Evolutionary conservation across 1,139 yeast genomes (phyloP), one percentile per base, ranked within the genome.

Genomic region (Saccharomyces pastorianus): DNA sequence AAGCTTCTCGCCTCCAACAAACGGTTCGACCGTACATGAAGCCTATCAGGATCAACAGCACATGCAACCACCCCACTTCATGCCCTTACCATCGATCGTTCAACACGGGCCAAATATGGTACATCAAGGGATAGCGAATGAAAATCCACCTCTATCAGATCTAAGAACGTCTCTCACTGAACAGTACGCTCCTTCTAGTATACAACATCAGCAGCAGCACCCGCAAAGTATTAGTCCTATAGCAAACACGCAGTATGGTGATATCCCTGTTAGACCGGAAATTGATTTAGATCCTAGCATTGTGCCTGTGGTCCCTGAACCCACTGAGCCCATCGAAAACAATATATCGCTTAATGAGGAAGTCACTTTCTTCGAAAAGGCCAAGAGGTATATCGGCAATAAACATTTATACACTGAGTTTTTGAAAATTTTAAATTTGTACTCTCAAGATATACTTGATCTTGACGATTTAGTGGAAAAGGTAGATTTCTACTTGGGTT

Each of bases 321-420:
- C 96, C 2, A 80, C 86, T 23, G 86, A 86, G 46, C 88, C 91
- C 38, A 76, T 82, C 29, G 79, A 80, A 49, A 78, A 81, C 59
- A 78, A 79, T 28, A 78, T 88, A 1, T 81, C 84, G 32, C 73
- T 88, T 57, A 79, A 82, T 60, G 97, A 91, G 64, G 99, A 93
- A 70, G 82, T 95, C 41, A 78, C 84, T 5, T 93, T 91, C 69
- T 93, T 93, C 66, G 99, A 93, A 68, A 87, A 85, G 68, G 96
- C 88, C 26, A 93, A 93, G 72, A 89, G 88, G 68, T 85, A 85
- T 3, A 84, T 93, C 67, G 95, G 95, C 34, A 88, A 88, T 70
- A 91, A 89, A 69, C 96, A 87, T 68, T 82, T 89, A 11, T 93
- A 93, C 70, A 86, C 86, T 61, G 99, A 93, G 72, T 93, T 93